phyloP scores from a whole-genome alignment of 768 basidiomycete species.

The Lactifluus pinguis region DNA sequence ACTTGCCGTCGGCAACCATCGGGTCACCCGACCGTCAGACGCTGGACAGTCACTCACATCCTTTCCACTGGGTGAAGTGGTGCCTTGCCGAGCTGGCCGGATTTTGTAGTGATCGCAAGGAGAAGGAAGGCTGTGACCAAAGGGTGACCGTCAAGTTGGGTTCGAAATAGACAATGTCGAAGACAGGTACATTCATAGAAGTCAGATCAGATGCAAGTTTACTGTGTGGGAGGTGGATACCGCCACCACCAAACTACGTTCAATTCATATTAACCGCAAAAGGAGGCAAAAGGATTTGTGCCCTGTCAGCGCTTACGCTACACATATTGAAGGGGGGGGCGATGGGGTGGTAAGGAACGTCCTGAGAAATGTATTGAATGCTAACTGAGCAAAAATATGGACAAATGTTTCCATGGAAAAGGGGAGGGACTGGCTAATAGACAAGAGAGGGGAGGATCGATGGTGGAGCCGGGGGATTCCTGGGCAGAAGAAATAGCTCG shows the following conservation, averaged over 20 bases:
- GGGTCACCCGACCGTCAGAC: neutral
- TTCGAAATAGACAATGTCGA: neutral
- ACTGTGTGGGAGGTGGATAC: neutral
- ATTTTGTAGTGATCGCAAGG: neutral
- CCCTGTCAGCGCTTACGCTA: slow-evolving; percentile 3
- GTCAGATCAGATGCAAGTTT: neutral
- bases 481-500: neutral
- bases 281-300: neutral
- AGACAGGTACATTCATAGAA: neutral
- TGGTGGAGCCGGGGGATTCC: neutral
- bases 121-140: neutral
- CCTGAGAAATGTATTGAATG: no score
- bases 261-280: slow-evolving; percentile 1
- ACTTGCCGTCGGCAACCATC: neutral
- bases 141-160: neutral
- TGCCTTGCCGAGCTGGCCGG: neutral
- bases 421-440: neutral
- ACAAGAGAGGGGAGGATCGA: neutral
- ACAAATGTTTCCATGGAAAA: neutral
- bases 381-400: no score
- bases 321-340: neutral
- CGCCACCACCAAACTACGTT: slow-evolving; percentile 2
- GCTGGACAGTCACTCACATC: neutral
- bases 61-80: neutral
- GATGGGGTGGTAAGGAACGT: no score